Evolutionary conservation across 371 early-diverging fungal species (phyloP), one percentile per base, ranked within the genome.

Genomic region (Zychaea mexicana): DNA sequence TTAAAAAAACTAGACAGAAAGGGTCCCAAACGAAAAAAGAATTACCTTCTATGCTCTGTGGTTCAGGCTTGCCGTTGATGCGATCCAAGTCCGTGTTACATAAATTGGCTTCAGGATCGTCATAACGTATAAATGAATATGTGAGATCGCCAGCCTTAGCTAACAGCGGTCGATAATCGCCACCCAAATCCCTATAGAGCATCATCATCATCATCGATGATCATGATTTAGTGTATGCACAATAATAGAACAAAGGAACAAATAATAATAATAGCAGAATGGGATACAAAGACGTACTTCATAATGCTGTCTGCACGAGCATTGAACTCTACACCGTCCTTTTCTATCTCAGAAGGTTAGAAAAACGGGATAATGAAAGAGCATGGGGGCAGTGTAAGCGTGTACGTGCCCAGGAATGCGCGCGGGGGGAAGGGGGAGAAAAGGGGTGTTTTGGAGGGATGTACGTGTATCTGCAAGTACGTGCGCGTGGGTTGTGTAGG

Each of bases 141-240:
- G 58, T 52, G 45, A 86, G 54, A 28, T 81, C 64, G 3, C 60
- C 56, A 32, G 84, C 87, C 55, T 72, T 73, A 31, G 76, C 82
- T 13, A 94, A 22, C 60, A 95, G 66, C 17, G 74, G 66, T 57
- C 97, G 85, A 76, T 96, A 96, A n/a, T 89, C 85, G 26, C 97
- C 97, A 2, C 85, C 68, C 33, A 95, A 84, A 21, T 85, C 86
- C 47, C 86, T 86, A 66, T 86, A 66, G 47, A 52, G 13, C 30
- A 15, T 24, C 53, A 32, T 12, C 32, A 59, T 57, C 30, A 68
- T 62, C 27, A 22, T 26, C 42, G n/a, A 55, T 15, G 52, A n/a
- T n/a, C 27, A 52, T 27, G 45, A 8, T 53, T 36, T 36, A 36
- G 38, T 36, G 38, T 15, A 36, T 36, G n/a, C n/a, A n/a, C n/a